These are phyloP conservation scores for Chlorokybus atmophyticus DNA, from an alignment of 139 green algal species.

Conservation along the genomic window DNA sequence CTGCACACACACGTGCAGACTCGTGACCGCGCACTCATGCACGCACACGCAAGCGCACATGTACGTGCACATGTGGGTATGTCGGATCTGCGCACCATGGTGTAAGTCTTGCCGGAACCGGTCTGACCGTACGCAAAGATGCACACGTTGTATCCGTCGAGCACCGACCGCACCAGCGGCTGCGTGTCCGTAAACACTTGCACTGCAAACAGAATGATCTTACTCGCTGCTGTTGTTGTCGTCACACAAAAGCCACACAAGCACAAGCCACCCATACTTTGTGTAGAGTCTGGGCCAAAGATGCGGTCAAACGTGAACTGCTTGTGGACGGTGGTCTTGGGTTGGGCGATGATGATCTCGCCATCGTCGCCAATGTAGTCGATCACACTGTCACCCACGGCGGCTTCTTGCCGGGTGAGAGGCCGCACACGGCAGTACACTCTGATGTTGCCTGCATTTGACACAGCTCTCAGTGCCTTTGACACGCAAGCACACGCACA, in stretches of 20 bases:
- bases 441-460: slow-evolving; percentile 18
- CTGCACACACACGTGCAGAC: too few species aligned
- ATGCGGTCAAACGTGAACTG: slow-evolving; percentile 55
- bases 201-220: too few species aligned
- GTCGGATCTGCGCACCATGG: slow-evolving; percentile 45
- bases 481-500: background rate
- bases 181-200: slow-evolving; percentile 15
- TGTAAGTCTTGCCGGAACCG: slow-evolving; percentile 47
- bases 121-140: slow-evolving; percentile 64
- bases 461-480: too few species aligned
- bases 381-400: background rate
- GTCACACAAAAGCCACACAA: too few species aligned
- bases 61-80: too few species aligned
- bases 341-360: slow-evolving; percentile 5
- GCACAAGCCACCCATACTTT: slow-evolving; percentile 23
- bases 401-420: background rate
- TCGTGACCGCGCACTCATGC: too few species aligned
- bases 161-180: slow-evolving; percentile 14
- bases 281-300: slow-evolving; percentile 49
- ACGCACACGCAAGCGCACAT: too few species aligned
- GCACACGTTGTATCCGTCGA: slow-evolving; percentile 28
- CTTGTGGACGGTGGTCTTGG: slow-evolving; percentile 1
- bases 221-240: too few species aligned
- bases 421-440: slow-evolving; percentile 29
- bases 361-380: background rate